phyloP scores from a whole-genome alignment of 2,329 filamentous ascomycete genomes.

The Rutstroemia sp. region DNA sequence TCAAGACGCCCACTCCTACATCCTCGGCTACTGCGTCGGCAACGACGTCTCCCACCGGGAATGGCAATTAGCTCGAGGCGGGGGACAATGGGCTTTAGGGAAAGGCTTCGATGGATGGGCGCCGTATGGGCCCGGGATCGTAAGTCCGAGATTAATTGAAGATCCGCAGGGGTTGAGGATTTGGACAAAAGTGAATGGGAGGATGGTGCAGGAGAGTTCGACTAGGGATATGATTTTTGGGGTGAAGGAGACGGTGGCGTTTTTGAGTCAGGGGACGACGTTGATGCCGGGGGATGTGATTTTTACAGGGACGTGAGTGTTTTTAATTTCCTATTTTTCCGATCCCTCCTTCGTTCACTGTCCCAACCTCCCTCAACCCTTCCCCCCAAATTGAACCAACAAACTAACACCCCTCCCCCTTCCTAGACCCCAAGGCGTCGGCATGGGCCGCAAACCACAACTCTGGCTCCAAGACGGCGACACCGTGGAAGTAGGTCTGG shows the following conservation, averaged over 20 bases:
- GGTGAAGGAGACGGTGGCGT: conserved; percentile 50
- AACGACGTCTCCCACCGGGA: conserved; percentile 78
- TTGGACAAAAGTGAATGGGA: conserved; percentile 51
- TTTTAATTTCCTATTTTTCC: no score
- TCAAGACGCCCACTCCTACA: conserved; percentile 58
- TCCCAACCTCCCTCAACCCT: no score
- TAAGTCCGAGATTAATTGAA: conserved; percentile 45
- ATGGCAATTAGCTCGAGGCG: conserved; percentile 63
- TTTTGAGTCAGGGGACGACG: conserved; percentile 55
- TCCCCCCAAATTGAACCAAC: not conserved
- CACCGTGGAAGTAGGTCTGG: conserved; percentile 59
- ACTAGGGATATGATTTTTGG: conserved; percentile 58
- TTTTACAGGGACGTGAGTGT: conserved; percentile 51
- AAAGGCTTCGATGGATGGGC: conserved; percentile 74
- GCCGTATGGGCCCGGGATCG: conserved; percentile 65
- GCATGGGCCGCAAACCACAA: conserved; percentile 59
- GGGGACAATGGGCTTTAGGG: conserved; percentile 63
- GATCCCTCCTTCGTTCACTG: no score
- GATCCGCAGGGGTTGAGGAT: conserved; percentile 52
- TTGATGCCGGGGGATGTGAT: conserved; percentile 57
- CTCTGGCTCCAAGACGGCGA: conserved; percentile 66
- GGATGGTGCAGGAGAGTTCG: conserved; percentile 47
- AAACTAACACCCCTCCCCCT: not conserved
- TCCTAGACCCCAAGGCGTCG: conserved; percentile 55
- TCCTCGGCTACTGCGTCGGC: conserved; percentile 67